Conservation (phyloP, 441 rosid genomes). For the Arabidopsis lyrata region DNA sequence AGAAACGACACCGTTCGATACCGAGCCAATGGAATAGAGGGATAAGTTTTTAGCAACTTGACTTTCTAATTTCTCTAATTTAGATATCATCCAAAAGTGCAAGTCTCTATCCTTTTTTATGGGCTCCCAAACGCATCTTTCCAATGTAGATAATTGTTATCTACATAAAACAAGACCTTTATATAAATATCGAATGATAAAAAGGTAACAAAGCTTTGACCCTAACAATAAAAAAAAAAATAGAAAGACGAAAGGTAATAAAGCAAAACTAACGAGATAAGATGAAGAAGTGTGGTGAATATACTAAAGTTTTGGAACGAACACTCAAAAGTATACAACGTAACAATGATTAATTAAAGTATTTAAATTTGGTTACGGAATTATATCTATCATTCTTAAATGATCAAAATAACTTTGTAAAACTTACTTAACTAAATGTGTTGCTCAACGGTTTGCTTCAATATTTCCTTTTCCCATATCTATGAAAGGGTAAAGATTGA, state of each 20-base stretch:
- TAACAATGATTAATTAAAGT: background rate
- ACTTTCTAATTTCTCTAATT: conserved; percentile 2
- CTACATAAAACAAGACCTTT: conserved; percentile 8
- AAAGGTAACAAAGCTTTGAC: conserved; percentile 4
- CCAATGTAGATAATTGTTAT: conserved; percentile 33
- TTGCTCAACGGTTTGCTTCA: background rate
- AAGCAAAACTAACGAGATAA: conserved; percentile 6
- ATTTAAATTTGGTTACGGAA: background rate
- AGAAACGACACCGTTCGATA: conserved; percentile 31
- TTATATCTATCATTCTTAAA: background rate
- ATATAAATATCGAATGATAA: conserved; percentile 1
- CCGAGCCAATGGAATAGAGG: conserved; percentile 22
- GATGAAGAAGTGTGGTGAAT: background rate
- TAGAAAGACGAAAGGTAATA: background rate
- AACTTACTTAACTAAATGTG: background rate
- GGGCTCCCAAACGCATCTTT: conserved; percentile 37
- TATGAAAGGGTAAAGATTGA: background rate
- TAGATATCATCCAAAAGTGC: conserved; percentile 30
- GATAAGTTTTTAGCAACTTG: conserved; percentile 30
- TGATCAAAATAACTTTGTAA: background rate
- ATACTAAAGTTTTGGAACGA: background rate
- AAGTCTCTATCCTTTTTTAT: conserved; percentile 37
- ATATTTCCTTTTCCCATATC: background rate
- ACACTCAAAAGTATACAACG: background rate
- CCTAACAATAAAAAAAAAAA: background rate